These are phyloP conservation scores for Cladobotryum protrusum DNA, from an alignment of 2,329 filamentous ascomycete species.

Conservation along the genomic window DNA sequence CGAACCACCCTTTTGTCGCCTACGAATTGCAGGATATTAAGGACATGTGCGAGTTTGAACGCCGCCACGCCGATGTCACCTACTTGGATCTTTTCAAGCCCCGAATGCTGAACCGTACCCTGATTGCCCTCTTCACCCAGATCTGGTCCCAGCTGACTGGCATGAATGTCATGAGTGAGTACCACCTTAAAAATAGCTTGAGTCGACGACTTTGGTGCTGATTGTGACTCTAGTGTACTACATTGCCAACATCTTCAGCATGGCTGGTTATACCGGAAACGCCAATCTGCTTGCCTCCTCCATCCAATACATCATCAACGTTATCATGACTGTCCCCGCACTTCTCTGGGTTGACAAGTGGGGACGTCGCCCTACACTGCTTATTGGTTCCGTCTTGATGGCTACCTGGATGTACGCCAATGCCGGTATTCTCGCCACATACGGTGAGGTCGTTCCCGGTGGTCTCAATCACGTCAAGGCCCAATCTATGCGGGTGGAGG, in stretches of 20 bases:
- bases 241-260: slow-evolving; percentile 40
- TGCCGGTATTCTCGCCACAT: slow-evolving; percentile 44
- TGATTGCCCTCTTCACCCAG: slow-evolving; percentile 47
- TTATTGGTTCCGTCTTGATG: slow-evolving; percentile 62
- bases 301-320: slow-evolving; percentile 66
- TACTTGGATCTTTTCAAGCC: slow-evolving; percentile 69
- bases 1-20: slow-evolving; percentile 57
- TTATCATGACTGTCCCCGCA: slow-evolving; percentile 70
- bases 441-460: slow-evolving; percentile 36
- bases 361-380: slow-evolving; percentile 65
- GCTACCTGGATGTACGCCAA: slow-evolving; percentile 52
- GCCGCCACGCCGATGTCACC: slow-evolving; percentile 59
- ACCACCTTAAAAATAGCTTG: neutral
- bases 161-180: slow-evolving; percentile 53
- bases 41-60: slow-evolving; percentile 68
- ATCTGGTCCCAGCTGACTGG: slow-evolving; percentile 52
- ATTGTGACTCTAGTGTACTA: slow-evolving; percentile 49
- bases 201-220: neutral
- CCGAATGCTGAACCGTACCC: slow-evolving; percentile 51
- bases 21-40: slow-evolving; percentile 67
- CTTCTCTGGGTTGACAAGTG: slow-evolving; percentile 68
- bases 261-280: slow-evolving; percentile 37
- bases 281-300: slow-evolving; percentile 48
- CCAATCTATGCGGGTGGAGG: slow-evolving; percentile 41
- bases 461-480: slow-evolving; percentile 39